Evolutionary conservation across 208 protist species (phyloP).

Genomic region (Porcisia deanei): DNA sequence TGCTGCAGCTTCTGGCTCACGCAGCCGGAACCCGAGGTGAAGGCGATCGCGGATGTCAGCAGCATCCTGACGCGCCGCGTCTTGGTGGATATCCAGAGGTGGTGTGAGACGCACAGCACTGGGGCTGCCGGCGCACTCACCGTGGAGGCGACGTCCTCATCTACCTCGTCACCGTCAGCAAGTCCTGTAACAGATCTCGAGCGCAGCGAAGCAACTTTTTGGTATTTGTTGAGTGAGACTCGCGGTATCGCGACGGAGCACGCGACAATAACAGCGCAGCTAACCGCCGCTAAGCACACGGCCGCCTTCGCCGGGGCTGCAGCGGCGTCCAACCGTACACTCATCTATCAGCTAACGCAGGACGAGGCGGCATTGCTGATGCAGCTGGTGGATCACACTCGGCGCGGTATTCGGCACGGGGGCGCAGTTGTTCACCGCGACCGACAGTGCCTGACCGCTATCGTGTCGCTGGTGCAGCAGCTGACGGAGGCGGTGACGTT

Average conservation of each 20-base stretch:
- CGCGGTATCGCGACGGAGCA: slow-evolving; percentile 48
- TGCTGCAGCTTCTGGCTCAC: slow-evolving; percentile 67
- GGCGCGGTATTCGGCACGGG: slow-evolving; percentile 43
- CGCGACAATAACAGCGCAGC: slow-evolving; percentile 40
- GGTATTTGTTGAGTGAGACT: slow-evolving; percentile 46
- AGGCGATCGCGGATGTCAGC: slow-evolving; percentile 72
- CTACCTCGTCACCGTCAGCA: not conserved
- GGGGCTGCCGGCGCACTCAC: slow-evolving; percentile 2
- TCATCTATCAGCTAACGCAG: slow-evolving; percentile 66
- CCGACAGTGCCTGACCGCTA: slow-evolving; percentile 49
- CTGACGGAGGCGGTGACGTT: slow-evolving; percentile 58
- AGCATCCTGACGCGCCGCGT: slow-evolving; percentile 60
- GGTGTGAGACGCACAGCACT: not conserved
- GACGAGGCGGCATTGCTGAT: slow-evolving; percentile 54
- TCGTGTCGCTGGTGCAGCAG: slow-evolving; percentile 49
- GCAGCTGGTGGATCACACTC: slow-evolving; percentile 33
- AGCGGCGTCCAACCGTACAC: slow-evolving; percentile 35
- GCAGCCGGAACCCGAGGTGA: slow-evolving; percentile 43
- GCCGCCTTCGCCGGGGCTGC: slow-evolving; percentile 10
- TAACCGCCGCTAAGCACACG: slow-evolving; percentile 39
- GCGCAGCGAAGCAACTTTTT: slow-evolving; percentile 61
- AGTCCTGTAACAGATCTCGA: slow-evolving; percentile 34
- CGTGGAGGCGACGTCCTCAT: not conserved
- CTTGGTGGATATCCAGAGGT: slow-evolving; percentile 27
- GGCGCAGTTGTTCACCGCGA: slow-evolving; percentile 52